Evolutionary conservation across 768 basidiomycete species (phyloP).

Genomic region (Suillus clintonianus): DNA sequence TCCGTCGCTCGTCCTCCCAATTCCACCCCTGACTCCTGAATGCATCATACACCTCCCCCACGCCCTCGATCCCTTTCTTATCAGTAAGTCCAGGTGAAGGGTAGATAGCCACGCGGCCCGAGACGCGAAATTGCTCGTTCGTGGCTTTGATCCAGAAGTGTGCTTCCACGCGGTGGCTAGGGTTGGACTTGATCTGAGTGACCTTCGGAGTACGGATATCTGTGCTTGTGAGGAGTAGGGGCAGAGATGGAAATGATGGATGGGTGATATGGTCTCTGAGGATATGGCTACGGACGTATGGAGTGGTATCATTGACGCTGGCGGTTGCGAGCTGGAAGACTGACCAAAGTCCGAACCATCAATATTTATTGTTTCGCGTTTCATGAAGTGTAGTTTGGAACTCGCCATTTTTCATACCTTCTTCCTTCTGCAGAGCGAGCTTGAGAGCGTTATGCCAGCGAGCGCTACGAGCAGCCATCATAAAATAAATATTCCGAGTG

Average conservation of each 20-base stretch:
- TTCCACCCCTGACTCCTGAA: slow-evolving; percentile 38
- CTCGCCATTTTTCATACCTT: slow-evolving; percentile 33
- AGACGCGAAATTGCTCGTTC: slow-evolving; percentile 73
- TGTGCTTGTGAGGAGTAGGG: slow-evolving; percentile 67
- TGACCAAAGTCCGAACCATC: slow-evolving; percentile 22
- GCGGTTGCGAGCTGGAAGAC: slow-evolving; percentile 54
- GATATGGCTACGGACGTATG: slow-evolving; percentile 67
- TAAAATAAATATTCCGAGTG: not conserved
- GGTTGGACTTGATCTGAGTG: slow-evolving; percentile 49
- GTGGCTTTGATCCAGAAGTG: slow-evolving; percentile 75
- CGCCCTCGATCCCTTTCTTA: slow-evolving; percentile 13
- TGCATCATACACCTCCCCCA: slow-evolving; percentile 30
- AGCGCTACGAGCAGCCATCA: slow-evolving; percentile 28
- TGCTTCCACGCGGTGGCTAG: slow-evolving; percentile 50
- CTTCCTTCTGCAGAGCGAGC: slow-evolving; percentile 41
- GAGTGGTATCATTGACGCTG: slow-evolving; percentile 30
- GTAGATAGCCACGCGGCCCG: slow-evolving; percentile 57
- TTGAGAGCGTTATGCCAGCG: slow-evolving; percentile 52
- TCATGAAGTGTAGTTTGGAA: not conserved
- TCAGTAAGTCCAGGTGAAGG: slow-evolving; percentile 13
- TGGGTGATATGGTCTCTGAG: slow-evolving; percentile 60
- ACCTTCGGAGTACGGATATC: slow-evolving; percentile 76
- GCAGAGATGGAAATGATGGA: slow-evolving; percentile 43
- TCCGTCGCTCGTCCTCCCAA: slow-evolving; percentile 68
- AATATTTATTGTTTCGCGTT: not conserved